A percentile compares a stretch with the other conserved stretches of the same genome.
phyloP scores from a whole-genome alignment of 352 stramenopile genomes.

The Pythium guiyangense region DNA sequence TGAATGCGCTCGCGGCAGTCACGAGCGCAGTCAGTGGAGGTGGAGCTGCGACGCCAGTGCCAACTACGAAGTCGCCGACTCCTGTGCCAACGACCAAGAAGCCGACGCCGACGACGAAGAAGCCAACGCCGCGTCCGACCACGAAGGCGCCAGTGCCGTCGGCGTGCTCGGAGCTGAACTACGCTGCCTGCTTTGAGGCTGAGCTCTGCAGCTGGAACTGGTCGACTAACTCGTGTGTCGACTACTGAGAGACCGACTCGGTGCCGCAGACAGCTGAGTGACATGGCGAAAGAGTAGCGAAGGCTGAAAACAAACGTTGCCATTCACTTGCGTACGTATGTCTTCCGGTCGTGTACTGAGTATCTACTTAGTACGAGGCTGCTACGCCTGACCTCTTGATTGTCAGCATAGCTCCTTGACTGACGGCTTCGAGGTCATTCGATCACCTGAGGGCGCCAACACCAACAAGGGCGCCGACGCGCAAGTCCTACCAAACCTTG shows the following conservation, averaged over 20 bases:
- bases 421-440: too few species aligned
- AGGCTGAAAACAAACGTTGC: too few species aligned
- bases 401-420: too few species aligned
- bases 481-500: too few species aligned
- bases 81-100: background rate
- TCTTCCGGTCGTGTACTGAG: too few species aligned
- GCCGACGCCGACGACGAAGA: background rate
- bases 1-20: constrained; percentile 19
- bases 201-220: background rate
- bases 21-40: background rate
- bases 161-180: background rate
- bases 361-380: too few species aligned
- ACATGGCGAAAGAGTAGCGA: background rate
- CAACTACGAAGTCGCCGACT: background rate
- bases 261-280: background rate
- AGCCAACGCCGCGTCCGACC: background rate
- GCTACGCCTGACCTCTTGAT: too few species aligned
- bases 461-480: too few species aligned
- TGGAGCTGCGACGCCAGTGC: background rate
- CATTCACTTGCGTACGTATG: too few species aligned
- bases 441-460: too few species aligned
- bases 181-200: background rate
- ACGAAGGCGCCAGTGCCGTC: background rate
- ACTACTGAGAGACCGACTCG: background rate
- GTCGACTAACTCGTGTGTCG: background rate